Percentiles rank a stretch among this genome's conserved stretches.
These are phyloP conservation scores for Castanea mollissima DNA, from an alignment of 306 rosid species.

Conservation along the genomic window DNA sequence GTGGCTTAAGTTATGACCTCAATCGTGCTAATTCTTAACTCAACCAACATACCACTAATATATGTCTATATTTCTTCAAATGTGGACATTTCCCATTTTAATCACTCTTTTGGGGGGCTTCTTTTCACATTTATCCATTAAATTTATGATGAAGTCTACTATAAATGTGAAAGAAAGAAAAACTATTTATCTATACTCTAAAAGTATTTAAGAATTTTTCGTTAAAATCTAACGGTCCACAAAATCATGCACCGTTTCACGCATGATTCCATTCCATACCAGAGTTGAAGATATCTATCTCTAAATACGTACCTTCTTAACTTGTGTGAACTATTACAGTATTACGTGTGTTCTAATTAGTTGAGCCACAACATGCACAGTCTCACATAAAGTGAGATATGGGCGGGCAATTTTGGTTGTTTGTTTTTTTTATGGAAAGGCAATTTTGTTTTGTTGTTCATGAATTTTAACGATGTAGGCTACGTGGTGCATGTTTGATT, in stretches of 20 bases:
- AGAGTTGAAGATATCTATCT: too few species aligned
- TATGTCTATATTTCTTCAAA: too few species aligned
- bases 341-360: neutral
- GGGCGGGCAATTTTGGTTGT: conserved; percentile 15
- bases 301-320: neutral
- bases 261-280: neutral
- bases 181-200: too few species aligned
- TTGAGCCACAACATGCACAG: neutral
- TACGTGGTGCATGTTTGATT: neutral
- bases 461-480: neutral
- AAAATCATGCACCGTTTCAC: conserved; percentile 24
- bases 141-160: too few species aligned
- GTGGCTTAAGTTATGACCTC: too few species aligned
- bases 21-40: too few species aligned
- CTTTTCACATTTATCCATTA: too few species aligned
- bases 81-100: too few species aligned
- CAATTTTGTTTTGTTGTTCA: neutral
- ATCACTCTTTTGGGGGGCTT: too few species aligned
- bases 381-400: neutral
- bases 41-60: too few species aligned
- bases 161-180: too few species aligned
- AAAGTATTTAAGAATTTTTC: too few species aligned
- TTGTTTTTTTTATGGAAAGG: neutral
- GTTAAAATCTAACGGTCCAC: neutral
- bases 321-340: conserved; percentile 1